Base-by-base conservation (phyloP, 2,329 filamentous ascomycete genomes). In the Verticillium tricorpus region DNA sequence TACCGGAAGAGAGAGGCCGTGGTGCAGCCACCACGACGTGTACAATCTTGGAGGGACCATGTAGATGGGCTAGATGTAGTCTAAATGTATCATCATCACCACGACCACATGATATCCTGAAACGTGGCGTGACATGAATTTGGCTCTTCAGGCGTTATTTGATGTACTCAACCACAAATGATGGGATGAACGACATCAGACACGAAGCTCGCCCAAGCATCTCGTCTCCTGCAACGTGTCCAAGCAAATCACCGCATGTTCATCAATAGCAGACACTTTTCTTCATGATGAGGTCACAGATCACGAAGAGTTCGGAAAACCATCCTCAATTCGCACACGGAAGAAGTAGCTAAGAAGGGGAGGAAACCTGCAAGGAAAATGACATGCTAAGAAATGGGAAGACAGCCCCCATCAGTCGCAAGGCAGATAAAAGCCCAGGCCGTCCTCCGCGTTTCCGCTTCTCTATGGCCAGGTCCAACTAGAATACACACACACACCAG, bases 71-170 rank as follows among this genome's bases (percentile, higher is more conserved):
- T 50, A 40, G 15, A 63, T 60, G 62, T 64, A 64, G 60, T 59
- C 54, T 52, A 50, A 61, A 52, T 64, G 62, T 64, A 64, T 60
- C 45, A 62, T 50, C 45, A 52, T 52, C 45, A 52, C n/a, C 45
- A 52, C 7, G 15, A 12, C 9, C 14, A 40, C 37, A 17, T 40
- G 2, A 40, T 15, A 40, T n/a, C 14, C 3, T 40, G 15, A 15
- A 12, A 35, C 6, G 34, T 14, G 34, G 14, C 34, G 14, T 35
- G 34, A 28, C 28, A 28, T 28, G 28, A 28, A 28, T 28, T 28
- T 5, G 5, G 28, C 6, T 28, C 28, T 28, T 28, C 28, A 5
- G 28, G 28, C 28, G 6, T 28, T 28, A 5, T 5, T 28, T 6
- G 28, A 28, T 28, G 5, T 4, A 28, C 28, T 28, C 28, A 28